Evolutionary conservation across 257 asterid genomes (phyloP).

Genomic region (Rauvolfia tetraphylla): DNA sequence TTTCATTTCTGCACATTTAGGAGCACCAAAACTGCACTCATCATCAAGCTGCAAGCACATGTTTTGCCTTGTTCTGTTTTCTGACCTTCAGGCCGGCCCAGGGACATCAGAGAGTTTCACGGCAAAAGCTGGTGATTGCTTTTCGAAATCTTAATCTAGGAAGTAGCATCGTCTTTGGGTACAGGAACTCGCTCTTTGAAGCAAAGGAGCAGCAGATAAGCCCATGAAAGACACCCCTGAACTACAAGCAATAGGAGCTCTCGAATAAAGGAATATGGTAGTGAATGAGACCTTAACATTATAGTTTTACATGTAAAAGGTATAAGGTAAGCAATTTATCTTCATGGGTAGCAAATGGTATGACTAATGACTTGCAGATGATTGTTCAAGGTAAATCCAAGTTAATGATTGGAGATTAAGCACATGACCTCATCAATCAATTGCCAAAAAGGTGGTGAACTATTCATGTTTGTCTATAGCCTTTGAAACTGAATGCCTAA

Average conservation of each 20-base stretch:
- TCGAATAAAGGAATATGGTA: too few relatives aligned
- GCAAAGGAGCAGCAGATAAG: constrained; percentile 3
- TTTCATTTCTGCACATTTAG: constrained; percentile 72
- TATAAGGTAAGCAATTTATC: neutral
- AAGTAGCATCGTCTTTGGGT: constrained; percentile 52
- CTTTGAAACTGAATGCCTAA: constrained; percentile 38
- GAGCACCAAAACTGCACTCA: constrained; percentile 93
- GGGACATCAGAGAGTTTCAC: constrained; percentile 69
- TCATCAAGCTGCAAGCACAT: constrained; percentile 82
- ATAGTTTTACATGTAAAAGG: neutral
- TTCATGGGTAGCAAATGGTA: neutral
- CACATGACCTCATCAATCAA: too few relatives aligned
- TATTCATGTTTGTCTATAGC: neutral
- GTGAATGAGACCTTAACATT: too few relatives aligned
- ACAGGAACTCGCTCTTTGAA: constrained; percentile 83
- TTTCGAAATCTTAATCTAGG: constrained; percentile 46
- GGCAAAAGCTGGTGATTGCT: constrained; percentile 59
- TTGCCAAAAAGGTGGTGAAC: neutral
- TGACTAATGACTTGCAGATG: too few relatives aligned
- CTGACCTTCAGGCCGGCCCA: constrained; percentile 46
- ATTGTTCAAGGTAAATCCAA: neutral
- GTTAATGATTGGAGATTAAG: neutral
- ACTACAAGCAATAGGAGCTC: neutral
- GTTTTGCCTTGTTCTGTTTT: constrained; percentile 15
- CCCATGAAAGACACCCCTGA: neutral